Conservation (phyloP, 2,329 filamentous ascomycete species). For the Stemphylium vesicarium region DNA sequence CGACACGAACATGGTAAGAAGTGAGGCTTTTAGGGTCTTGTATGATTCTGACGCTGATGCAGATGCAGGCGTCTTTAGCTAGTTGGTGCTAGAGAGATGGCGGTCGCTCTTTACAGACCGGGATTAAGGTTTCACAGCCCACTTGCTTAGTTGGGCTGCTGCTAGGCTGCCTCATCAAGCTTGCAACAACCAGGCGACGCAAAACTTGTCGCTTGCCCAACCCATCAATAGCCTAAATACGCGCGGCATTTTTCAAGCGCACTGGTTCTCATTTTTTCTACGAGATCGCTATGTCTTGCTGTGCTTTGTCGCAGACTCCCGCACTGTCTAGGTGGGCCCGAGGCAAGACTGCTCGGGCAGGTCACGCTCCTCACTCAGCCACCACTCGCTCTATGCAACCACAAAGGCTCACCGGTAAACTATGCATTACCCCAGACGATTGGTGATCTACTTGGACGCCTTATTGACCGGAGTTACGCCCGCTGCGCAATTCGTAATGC, state of each 20-base stretch:
- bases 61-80: neutral
- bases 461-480: conserved; percentile 16
- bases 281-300: neutral
- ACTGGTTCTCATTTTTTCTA: neutral
- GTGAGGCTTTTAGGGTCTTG: conserved; percentile 16
- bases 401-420: conserved; percentile 25
- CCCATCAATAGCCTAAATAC: too few species aligned
- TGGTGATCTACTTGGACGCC: conserved; percentile 14
- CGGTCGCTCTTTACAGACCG: neutral
- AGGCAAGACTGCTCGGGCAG: conserved; percentile 2
- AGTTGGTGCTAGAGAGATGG: neutral
- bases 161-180: neutral
- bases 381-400: conserved; percentile 9
- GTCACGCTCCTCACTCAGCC: conserved; percentile 10
- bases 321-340: neutral
- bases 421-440: conserved; percentile 9
- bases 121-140: neutral
- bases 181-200: neutral
- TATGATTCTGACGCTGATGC: neutral
- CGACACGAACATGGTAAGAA: conserved; percentile 8
- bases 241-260: neutral
- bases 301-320: neutral
- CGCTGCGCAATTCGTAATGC: conserved; percentile 11
- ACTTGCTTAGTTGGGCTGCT: neutral
- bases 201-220: neutral